Evolutionary conservation across 768 basidiomycete genomes (phyloP), one percentile per base, ranked within the genome.

Genomic region (Trichaptum fuscoviolaceum): DNA sequence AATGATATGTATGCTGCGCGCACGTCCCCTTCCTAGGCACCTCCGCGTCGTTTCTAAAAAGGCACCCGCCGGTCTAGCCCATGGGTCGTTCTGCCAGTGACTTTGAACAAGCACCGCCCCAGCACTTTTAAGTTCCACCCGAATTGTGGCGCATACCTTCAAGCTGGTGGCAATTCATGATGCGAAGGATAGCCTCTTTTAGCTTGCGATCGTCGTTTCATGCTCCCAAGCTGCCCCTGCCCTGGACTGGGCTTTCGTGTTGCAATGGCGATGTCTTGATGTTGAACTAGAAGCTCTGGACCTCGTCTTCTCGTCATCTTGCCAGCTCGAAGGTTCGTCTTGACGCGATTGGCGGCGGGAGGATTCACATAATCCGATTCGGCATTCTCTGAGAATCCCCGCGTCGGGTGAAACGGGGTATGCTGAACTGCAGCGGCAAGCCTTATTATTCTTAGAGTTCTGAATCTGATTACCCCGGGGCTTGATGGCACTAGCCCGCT

Each of bases 151-250:
- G 42, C 42, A 52, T 20, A 52, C 20, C 42, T 52, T n/a, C n/a
- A n/a, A n/a, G n/a, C n/a, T 30, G 30, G 30, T 30, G 30, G 42
- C 42, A 15, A 20, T 52, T 52, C 42, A 52, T 52, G 3, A 15
- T 20, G 15, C 42, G 42, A 52, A 52, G 42, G 42, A 52, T 52
- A 52, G 42, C 42, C 42, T 52, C 5, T 52, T 52, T 52, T 52
- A 52, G 42, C 42, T 52, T 52, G 42, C 42, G 42, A 52, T 52
- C 42, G 42, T 52, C 42, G 42, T 52, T 52, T 52, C 42, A 52
- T 52, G 8, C 8, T 52, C 42, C 42, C 42, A 52, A 52, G 15
- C 10, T 6, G 15, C 42, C 42, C 42, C 42, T 52, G 42, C 42
- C 42, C 42, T 52, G 42, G 42, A 20, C 42, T 12, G 42, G 42